Conservation (phyloP, 23 red algal species). For the Gracilaria caudata region DNA sequence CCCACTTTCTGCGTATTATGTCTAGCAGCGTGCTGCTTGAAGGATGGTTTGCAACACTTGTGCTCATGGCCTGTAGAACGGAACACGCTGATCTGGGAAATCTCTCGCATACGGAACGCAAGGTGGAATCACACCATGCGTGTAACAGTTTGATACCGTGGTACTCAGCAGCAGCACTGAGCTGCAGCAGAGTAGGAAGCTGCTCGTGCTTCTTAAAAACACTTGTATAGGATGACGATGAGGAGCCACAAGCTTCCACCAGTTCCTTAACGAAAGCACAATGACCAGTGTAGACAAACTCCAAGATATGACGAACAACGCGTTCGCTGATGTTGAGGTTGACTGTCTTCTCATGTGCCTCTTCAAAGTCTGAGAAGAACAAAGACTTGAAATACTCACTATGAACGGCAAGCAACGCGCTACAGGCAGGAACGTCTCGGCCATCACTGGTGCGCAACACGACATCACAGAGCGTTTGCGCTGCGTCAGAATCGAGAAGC, state of each 20-base stretch:
- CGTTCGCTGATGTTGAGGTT: neutral
- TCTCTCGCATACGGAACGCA: neutral
- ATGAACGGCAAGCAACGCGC: neutral
- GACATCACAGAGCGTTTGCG: neutral
- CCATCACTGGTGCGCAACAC: neutral
- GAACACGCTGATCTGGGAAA: neutral
- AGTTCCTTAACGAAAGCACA: neutral
- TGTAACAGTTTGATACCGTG: neutral
- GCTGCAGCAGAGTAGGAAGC: neutral
- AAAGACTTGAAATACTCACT: neutral
- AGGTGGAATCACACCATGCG: neutral
- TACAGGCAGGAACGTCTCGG: neutral
- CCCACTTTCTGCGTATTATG: neutral
- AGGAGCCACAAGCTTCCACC: neutral
- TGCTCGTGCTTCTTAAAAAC: neutral
- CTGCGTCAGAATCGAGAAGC: neutral
- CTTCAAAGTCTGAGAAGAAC: neutral
- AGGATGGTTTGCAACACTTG: neutral
- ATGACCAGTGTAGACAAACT: neutral
- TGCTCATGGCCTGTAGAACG: neutral
- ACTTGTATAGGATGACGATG: neutral
- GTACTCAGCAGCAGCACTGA: neutral
- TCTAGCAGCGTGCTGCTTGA: neutral
- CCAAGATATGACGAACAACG: neutral
- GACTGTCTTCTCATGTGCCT: neutral